Percentiles rank a stretch among this genome's conserved stretches.
phyloP scores from a whole-genome alignment of 352 stramenopile species.

The Globisporangium echinulatum region DNA sequence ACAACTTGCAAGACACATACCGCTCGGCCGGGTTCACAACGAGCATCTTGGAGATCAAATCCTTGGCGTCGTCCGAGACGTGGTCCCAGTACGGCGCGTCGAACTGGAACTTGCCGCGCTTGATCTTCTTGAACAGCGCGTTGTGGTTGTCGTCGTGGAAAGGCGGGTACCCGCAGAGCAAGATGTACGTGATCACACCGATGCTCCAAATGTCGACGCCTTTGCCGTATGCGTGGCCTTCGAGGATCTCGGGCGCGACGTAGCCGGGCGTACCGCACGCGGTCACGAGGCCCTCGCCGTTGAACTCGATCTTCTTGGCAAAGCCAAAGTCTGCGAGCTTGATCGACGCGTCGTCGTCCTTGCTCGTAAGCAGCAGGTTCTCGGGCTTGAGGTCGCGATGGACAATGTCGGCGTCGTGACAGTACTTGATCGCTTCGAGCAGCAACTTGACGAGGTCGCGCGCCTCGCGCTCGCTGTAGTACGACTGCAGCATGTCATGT shows the following conservation, averaged over 20 bases:
- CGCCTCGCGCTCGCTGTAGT: slow-evolving; percentile 87
- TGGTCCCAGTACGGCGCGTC: slow-evolving; percentile 94
- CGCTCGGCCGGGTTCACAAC: slow-evolving; percentile 87
- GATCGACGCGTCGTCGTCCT: slow-evolving; percentile 80
- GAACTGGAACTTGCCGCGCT: slow-evolving; percentile 92
- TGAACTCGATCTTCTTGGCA: slow-evolving; percentile 77
- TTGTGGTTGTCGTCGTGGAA: slow-evolving; percentile 93
- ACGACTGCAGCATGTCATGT: slow-evolving; percentile 40
- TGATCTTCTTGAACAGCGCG: slow-evolving; percentile 93
- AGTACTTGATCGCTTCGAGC: slow-evolving; percentile 86
- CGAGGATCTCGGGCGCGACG: slow-evolving; percentile 77
- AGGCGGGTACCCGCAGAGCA: slow-evolving; percentile 81
- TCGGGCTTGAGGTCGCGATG: slow-evolving; percentile 84
- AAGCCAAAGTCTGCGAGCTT: slow-evolving; percentile 86
- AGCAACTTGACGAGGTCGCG: slow-evolving; percentile 81
- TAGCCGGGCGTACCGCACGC: slow-evolving; percentile 81
- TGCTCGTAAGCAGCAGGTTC: slow-evolving; percentile 75
- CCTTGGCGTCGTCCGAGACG: slow-evolving; percentile 91
- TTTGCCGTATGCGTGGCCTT: slow-evolving; percentile 75
- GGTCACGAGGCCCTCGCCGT: slow-evolving; percentile 62
- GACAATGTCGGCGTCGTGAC: slow-evolving; percentile 79
- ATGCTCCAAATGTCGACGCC: slow-evolving; percentile 88
- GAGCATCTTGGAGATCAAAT: slow-evolving; percentile 92
- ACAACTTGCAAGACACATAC: slow-evolving; percentile 17
- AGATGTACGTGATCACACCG: slow-evolving; percentile 86